These are phyloP conservation scores for Delonix regia DNA, from an alignment of 306 rosid species.

Conservation along the genomic window DNA sequence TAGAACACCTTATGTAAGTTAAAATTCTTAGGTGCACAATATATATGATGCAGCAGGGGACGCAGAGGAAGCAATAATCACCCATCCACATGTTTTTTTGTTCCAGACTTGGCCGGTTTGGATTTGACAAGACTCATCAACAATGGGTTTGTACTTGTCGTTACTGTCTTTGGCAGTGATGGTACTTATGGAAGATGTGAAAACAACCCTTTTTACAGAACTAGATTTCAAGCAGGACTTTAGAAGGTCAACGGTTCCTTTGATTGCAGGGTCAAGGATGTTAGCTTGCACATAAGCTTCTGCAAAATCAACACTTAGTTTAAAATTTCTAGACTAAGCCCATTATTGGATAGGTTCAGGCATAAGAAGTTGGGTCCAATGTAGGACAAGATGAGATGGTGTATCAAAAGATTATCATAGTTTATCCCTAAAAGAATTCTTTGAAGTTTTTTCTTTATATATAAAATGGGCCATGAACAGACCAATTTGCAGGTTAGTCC, in stretches of 20 bases:
- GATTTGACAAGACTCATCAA: slow-evolving; percentile 65
- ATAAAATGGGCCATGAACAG: not conserved
- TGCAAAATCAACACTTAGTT: slow-evolving; percentile 25
- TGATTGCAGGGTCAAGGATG: slow-evolving; percentile 50
- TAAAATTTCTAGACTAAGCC: too few relatives aligned
- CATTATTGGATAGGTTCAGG: too few relatives aligned
- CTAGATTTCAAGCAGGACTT: slow-evolving; percentile 55
- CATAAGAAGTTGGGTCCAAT: too few relatives aligned
- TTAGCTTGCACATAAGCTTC: slow-evolving; percentile 53
- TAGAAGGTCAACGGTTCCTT: slow-evolving; percentile 50
- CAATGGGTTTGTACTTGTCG: slow-evolving; percentile 47
- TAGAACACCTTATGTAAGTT: too few relatives aligned
- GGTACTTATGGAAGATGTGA: slow-evolving; percentile 72
- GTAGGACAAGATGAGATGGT: not conserved
- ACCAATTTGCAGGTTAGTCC: too few relatives aligned
- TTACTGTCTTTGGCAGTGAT: slow-evolving; percentile 51
- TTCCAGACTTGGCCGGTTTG: slow-evolving; percentile 42
- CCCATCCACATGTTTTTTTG: slow-evolving; percentile 65
- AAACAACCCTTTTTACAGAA: slow-evolving; percentile 63
- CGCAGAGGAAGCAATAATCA: slow-evolving; percentile 32
- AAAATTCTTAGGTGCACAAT: too few relatives aligned
- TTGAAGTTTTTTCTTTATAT: too few relatives aligned
- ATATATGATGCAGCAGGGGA: not conserved
- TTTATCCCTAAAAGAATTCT: too few relatives aligned
- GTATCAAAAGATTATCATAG: not conserved